Percentiles rank a stretch among this genome's conserved stretches.
Evolutionary conservation across 371 early-diverging fungal genomes (phyloP).

Genomic region (Mucor saturninus): DNA sequence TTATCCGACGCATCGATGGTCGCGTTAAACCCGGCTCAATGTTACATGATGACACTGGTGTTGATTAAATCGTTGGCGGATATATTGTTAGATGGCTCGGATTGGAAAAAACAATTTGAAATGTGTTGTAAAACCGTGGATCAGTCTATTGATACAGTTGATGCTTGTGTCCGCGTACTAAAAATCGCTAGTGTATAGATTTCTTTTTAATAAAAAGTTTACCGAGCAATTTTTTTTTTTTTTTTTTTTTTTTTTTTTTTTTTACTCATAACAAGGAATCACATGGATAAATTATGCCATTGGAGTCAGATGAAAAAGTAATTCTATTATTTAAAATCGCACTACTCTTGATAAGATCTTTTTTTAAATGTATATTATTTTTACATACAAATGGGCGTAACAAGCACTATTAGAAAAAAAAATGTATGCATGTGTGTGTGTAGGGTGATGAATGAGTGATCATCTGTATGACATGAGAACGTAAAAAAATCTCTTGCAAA

Average conservation of each 20-base stretch:
- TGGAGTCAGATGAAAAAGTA: too few relatives aligned
- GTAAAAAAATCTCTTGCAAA: too few relatives aligned
- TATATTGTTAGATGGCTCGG: constrained; percentile 14
- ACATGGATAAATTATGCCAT: too few relatives aligned
- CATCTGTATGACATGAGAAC: too few relatives aligned
- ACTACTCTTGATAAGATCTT: too few relatives aligned
- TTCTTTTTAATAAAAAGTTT: not conserved
- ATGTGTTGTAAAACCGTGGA: constrained; percentile 39
- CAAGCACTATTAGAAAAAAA: too few relatives aligned
- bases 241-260: too few relatives aligned
- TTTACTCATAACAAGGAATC: not conserved
- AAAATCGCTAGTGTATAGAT: constrained; percentile 45
- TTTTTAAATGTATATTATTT: too few relatives aligned
- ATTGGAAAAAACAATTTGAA: constrained; percentile 39
- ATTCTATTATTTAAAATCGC: too few relatives aligned
- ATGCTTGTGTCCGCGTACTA: constrained; percentile 54
- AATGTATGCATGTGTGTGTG: too few relatives aligned
- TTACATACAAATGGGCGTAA: too few relatives aligned
- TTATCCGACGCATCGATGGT: constrained; percentile 49
- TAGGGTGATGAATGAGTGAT: too few relatives aligned
- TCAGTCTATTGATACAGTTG: constrained; percentile 41
- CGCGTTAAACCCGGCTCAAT: constrained; percentile 43
- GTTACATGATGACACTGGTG: constrained; percentile 54
- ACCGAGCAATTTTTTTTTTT: not conserved
- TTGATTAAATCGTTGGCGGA: constrained; percentile 45